Conservation (phyloP, 2,329 filamentous ascomycete species). For the Arthrinium phaeospermum region DNA sequence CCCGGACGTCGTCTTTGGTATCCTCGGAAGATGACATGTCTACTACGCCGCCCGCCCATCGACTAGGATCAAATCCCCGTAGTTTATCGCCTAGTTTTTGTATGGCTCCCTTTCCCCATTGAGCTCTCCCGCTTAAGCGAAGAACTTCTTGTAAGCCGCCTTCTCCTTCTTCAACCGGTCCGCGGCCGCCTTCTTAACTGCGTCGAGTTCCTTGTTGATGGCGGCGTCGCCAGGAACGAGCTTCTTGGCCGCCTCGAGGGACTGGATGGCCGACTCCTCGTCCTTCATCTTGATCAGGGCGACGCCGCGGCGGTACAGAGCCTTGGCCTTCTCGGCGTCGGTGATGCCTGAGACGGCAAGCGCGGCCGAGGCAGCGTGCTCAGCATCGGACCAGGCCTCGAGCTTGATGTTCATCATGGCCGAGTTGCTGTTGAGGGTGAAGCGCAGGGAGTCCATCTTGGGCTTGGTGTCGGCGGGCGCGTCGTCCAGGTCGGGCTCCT, state of each 20-base stretch:
- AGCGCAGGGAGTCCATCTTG: constrained; percentile 75
- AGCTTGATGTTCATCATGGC: constrained; percentile 87
- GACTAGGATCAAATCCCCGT: not conserved
- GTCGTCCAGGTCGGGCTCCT: constrained; percentile 68
- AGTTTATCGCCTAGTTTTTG: not conserved
- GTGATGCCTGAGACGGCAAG: constrained; percentile 69
- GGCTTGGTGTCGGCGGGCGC: constrained; percentile 71
- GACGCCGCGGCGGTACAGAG: constrained; percentile 80
- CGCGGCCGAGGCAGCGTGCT: constrained; percentile 73
- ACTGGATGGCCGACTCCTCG: constrained; percentile 78
- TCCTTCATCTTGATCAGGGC: constrained; percentile 81
- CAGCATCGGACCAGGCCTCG: constrained; percentile 71
- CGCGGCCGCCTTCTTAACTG: constrained; percentile 77
- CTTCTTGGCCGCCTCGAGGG: constrained; percentile 76
- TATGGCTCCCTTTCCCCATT: not conserved
- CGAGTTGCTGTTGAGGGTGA: constrained; percentile 87
- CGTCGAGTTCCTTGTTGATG: constrained; percentile 74
- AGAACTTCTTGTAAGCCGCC: constrained; percentile 92
- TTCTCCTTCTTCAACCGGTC: constrained; percentile 86
- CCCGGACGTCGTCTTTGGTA: not conserved
- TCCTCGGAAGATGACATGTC: not conserved
- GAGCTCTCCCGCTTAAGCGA: constrained; percentile 53
- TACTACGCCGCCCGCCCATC: not conserved
- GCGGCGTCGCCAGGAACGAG: constrained; percentile 77
- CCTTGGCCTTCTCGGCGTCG: constrained; percentile 86